Percentiles rank a stretch among this genome's conserved stretches.
phyloP scores from a whole-genome alignment of 1,284 basidiomycete species.

The Puccinia coronata region DNA sequence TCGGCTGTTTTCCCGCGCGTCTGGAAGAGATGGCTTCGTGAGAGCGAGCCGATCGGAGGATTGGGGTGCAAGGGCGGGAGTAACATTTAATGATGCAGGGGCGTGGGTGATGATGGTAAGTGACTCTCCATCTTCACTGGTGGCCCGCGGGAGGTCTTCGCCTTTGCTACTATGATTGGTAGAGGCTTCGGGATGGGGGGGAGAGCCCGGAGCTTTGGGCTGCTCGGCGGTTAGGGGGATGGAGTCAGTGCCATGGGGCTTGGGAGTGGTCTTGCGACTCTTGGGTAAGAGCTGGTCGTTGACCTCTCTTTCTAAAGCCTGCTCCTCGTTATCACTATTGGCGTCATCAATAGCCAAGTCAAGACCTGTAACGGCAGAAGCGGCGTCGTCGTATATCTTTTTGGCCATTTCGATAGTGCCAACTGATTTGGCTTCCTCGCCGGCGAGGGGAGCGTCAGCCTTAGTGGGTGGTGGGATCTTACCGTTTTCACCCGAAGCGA shows the following conservation, averaged over 20 bases:
- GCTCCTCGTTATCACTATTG: conserved; percentile 27
- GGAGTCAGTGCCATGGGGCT: neutral
- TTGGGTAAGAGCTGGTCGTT: conserved; percentile 17
- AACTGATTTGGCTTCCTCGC: conserved; percentile 33
- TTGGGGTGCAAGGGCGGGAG: neutral
- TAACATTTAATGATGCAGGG: neutral
- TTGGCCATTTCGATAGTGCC: conserved; percentile 11
- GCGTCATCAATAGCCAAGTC: conserved; percentile 30
- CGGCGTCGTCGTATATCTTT: conserved; percentile 25
- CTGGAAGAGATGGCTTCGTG: conserved; percentile 43
- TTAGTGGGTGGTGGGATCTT: neutral
- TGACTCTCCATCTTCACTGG: neutral
- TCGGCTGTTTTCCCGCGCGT: conserved; percentile 54
- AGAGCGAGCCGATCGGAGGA: neutral
- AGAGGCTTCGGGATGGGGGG: neutral
- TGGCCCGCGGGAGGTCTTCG: neutral
- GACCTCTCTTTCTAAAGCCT: conserved; percentile 19
- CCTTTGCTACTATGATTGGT: neutral
- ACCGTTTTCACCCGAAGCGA: neutral
- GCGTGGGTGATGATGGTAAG: neutral
- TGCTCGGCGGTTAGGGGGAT: too few relatives aligned
- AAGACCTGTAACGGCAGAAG: conserved; percentile 23
- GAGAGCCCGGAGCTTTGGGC: too few relatives aligned
- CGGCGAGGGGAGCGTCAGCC: neutral
- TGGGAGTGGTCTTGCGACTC: neutral